Evolutionary conservation across 345 rosid genomes (phyloP), one percentile per base, ranked within the genome.

Genomic region (Boechera stricta): DNA sequence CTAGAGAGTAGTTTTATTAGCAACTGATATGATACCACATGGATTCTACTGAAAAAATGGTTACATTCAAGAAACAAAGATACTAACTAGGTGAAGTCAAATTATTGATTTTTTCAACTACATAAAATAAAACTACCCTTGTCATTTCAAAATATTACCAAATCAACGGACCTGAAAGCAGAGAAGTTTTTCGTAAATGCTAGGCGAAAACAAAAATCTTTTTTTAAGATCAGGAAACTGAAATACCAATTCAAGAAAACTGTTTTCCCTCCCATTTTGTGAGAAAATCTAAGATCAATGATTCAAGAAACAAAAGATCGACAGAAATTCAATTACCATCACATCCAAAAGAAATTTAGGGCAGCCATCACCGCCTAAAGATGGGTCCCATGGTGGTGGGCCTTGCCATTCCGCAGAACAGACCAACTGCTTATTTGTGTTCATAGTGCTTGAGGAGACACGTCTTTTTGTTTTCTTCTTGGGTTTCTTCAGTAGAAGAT

Each of bases 301-400:
- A 28, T 33, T 29, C 31, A 75, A 75, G 13, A 67, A n/a, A 48
- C 41, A 58, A 16, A 57, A 66, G 29, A 45, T 10, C 4, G 9
- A 32, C 16, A 53, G 35, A 28, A 42, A 64, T 77, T 4, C 10
- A 72, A 41, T 73, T 85, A 94, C 97, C 97, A 94, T 92, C 77
- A 90, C 97, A 77, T 94, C 98, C 80, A 97, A 90, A 12, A 94
- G 86, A 83, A 94, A 94, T 81, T 89, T 92, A 0, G 97, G 97
- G 71, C 77, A 83, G 49, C 97, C 97, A 85, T 94, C 93, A 59
- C 98, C 98, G 2, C 95, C 93, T 10, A 77, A 69, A 49, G 92
- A 85, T 52, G 80, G 44, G 77, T 92, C 97, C 98, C 97, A 94
- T 64, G 97, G 95, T 7, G 93, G 86, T n/a, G 85, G 88, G 10